Conservation (phyloP, 1,284 basidiomycete genomes). For the Schizophyllum amplum region DNA sequence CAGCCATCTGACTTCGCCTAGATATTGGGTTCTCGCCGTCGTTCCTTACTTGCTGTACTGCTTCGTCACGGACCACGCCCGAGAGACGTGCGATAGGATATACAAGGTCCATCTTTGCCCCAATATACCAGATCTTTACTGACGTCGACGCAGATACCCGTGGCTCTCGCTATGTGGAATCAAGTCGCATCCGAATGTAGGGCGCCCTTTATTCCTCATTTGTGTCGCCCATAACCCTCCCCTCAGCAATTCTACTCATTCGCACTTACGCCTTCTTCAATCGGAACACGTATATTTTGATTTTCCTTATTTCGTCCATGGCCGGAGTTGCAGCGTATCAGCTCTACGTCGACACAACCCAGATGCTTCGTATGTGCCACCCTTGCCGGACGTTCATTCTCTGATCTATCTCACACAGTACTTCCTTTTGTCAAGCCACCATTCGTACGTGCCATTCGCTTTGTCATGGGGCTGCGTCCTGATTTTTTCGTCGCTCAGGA, state of each 20-base stretch:
- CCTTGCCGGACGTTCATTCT: background rate
- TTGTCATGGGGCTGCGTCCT: conserved; percentile 1
- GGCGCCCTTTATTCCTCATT: conserved; percentile 15
- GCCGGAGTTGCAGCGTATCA: conserved; percentile 69
- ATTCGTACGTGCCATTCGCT: conserved; percentile 29
- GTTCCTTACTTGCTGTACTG: conserved; percentile 68
- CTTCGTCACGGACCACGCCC: conserved; percentile 59
- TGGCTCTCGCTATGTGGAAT: conserved; percentile 76
- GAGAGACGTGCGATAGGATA: conserved; percentile 53
- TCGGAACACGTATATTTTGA: conserved; percentile 56
- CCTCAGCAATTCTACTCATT: conserved; percentile 62
- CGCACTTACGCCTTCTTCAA: conserved; percentile 81
- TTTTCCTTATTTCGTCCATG: conserved; percentile 51
- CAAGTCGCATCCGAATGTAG: conserved; percentile 71
- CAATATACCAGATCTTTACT: conserved; percentile 7
- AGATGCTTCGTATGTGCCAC: conserved; percentile 57
- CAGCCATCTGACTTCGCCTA: conserved; percentile 20
- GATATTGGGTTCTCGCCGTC: conserved; percentile 72
- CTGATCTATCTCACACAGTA: conserved; percentile 32
- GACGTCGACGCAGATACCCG: conserved; percentile 46
- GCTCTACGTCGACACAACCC: conserved; percentile 64
- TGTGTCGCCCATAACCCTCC: conserved; percentile 8
- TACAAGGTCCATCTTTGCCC: conserved; percentile 43
- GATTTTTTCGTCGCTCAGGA: conserved; percentile 24
- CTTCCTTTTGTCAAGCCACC: conserved; percentile 59